Conservation (phyloP, 441 rosid genomes). For the Biscutella laevigata region DNA sequence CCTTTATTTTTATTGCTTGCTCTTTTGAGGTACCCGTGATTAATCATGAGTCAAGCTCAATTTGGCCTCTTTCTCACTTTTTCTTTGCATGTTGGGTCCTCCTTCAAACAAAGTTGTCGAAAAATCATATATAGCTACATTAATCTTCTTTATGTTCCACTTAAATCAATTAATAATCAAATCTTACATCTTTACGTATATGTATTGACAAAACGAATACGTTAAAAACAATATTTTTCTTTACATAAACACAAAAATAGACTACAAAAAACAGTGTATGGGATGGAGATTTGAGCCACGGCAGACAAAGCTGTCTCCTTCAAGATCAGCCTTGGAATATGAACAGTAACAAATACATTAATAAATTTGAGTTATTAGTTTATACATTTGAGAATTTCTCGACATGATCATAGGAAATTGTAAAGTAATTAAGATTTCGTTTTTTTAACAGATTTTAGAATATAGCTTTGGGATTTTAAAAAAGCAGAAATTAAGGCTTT, state of each 20-base stretch:
- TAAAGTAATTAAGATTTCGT: conserved; percentile 3
- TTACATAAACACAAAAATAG: not conserved
- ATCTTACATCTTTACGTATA: conserved; percentile 4
- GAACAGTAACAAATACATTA: conserved; percentile 29
- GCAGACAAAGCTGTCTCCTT: conserved; percentile 62
- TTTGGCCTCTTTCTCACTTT: conserved; percentile 42
- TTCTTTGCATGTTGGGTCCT: conserved; percentile 52
- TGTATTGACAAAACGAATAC: conserved; percentile 19
- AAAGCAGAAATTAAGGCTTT: conserved; percentile 18
- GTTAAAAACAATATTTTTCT: conserved; percentile 9
- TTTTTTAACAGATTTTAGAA: conserved; percentile 5
- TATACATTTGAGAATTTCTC: conserved; percentile 34
- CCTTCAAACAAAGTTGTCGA: conserved; percentile 60
- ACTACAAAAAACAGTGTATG: conserved; percentile 8
- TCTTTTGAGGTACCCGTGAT: conserved; percentile 50
- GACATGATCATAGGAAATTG: conserved; percentile 34
- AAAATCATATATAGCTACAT: conserved; percentile 24
- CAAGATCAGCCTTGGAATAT: conserved; percentile 40
- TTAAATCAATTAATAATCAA: not conserved
- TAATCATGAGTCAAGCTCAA: conserved; percentile 55
- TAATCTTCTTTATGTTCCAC: conserved; percentile 17
- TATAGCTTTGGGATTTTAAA: conserved; percentile 26
- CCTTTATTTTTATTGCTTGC: not conserved
- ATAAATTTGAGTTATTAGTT: conserved; percentile 1
- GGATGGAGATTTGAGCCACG: conserved; percentile 40